A percentile compares a stretch with the other conserved stretches of the same genome.
phyloP scores from a whole-genome alignment of 768 basidiomycete species.

The Leccinum boreale region DNA sequence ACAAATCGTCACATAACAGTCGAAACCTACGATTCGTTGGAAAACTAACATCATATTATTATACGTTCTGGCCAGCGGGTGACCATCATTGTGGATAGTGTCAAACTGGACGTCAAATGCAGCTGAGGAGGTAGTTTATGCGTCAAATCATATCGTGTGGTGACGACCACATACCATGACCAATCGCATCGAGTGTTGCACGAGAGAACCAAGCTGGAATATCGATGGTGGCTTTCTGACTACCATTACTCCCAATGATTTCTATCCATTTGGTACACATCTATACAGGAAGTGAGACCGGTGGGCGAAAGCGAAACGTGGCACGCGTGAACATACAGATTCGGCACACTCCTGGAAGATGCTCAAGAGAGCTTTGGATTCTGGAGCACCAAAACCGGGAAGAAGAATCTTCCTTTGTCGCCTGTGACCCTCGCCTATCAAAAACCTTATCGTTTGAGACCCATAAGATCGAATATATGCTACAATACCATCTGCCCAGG shows the following conservation, averaged over 20 bases:
- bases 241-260: neutral
- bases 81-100: conserved; percentile 5
- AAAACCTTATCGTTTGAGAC: neutral
- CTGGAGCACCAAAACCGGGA: conserved; percentile 52
- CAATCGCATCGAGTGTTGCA: conserved; percentile 34
- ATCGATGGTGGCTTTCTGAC: neutral
- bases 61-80: conserved; percentile 11
- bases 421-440: conserved; percentile 41
- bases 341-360: conserved; percentile 42
- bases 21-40: conserved; percentile 1
- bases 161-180: conserved; percentile 34
- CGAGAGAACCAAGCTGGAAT: neutral
- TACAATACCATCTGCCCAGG: conserved; percentile 40
- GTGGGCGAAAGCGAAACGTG: neutral
- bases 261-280: neutral
- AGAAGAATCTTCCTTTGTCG: conserved; percentile 54
- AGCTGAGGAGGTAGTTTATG: conserved; percentile 20
- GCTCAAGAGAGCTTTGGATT: conserved; percentile 48
- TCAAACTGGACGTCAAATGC: conserved; percentile 51
- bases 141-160: neutral
- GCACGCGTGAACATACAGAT: conserved; percentile 12
- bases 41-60: conserved; percentile 12
- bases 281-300: neutral
- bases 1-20: conserved; percentile 5
- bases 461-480: conserved; percentile 5